A percentile compares a stretch with the other conserved stretches of the same genome.
Evolutionary conservation across 768 basidiomycete genomes (phyloP).

Genomic region (Leccinellum luteum): DNA sequence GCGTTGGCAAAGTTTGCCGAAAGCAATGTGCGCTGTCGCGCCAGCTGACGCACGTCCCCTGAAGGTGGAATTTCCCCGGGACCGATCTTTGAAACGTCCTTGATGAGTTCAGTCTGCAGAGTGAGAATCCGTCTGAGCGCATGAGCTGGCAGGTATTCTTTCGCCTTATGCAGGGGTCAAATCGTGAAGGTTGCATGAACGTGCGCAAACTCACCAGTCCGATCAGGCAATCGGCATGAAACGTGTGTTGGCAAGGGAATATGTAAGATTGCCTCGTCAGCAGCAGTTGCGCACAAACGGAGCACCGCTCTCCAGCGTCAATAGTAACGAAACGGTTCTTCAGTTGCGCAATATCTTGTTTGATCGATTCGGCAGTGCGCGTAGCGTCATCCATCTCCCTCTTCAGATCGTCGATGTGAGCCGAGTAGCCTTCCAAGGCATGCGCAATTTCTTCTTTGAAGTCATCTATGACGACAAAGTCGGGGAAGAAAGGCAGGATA

Average conservation of each 20-base stretch:
- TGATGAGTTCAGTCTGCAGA: conserved; percentile 82
- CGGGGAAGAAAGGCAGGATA: conserved; percentile 98
- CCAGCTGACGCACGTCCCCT: conserved; percentile 41
- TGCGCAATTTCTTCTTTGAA: conserved; percentile 99
- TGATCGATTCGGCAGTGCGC: conserved; percentile 87
- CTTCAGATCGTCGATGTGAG: conserved; percentile 86
- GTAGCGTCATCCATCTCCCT: conserved; percentile 97
- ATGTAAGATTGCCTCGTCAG: conserved; percentile 94
- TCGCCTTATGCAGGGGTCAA: conserved; percentile 55
- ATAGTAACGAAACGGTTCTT: conserved; percentile 91
- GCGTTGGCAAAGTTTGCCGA: conserved; percentile 70
- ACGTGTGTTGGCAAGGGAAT: conserved; percentile 96
- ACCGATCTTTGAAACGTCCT: conserved; percentile 38
- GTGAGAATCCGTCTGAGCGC: conserved; percentile 81
- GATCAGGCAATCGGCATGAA: conserved; percentile 97
- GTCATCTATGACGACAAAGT: conserved; percentile 98
- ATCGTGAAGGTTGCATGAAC: not conserved
- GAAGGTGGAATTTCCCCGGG: conserved; percentile 35
- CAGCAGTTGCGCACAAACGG: conserved; percentile 71
- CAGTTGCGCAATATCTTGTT: conserved; percentile 82
- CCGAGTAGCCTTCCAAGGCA: conserved; percentile 91
- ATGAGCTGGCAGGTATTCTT: conserved; percentile 83
- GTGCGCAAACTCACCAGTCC: conserved; percentile 64
- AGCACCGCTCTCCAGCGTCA: conserved; percentile 83
- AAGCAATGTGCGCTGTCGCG: conserved; percentile 61